phyloP scores from a whole-genome alignment of 768 basidiomycete genomes.

The Omphalotus guepiniiformis region DNA sequence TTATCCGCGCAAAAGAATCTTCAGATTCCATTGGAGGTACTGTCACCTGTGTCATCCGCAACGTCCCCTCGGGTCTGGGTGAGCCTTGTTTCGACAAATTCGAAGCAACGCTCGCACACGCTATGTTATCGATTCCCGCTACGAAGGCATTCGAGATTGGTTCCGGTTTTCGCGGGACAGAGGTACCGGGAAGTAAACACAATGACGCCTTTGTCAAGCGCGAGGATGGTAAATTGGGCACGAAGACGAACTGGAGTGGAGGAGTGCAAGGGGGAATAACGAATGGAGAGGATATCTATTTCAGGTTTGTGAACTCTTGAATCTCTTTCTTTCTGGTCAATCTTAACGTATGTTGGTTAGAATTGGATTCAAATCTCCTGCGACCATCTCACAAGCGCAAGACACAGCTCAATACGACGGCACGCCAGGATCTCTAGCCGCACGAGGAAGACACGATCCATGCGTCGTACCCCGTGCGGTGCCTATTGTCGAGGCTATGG shows the following conservation, averaged over 20 bases:
- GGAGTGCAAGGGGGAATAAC: constrained; percentile 98
- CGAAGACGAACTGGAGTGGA: constrained; percentile 92
- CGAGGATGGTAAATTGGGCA: constrained; percentile 70
- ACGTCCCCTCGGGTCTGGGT: constrained; percentile 86
- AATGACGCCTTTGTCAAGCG: constrained; percentile 82
- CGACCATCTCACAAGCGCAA: constrained; percentile 93
- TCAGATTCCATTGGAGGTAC: constrained; percentile 98
- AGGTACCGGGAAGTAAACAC: constrained; percentile 89
- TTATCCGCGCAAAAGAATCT: constrained; percentile 86
- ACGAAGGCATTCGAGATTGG: constrained; percentile 99
- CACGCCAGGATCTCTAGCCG: constrained; percentile 79
- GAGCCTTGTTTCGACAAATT: constrained; percentile 99
- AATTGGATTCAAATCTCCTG: constrained; percentile 96
- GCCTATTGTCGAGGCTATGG: constrained; percentile 98
- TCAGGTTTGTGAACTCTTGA: constrained; percentile 56
- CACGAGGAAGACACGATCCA: constrained; percentile 93
- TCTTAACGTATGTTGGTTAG: constrained; percentile 33
- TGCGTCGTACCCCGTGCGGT: constrained; percentile 97
- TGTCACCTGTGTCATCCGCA: constrained; percentile 92
- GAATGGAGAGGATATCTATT: constrained; percentile 97
- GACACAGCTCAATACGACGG: constrained; percentile 92
- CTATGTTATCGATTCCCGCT: constrained; percentile 98
- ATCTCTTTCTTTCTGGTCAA: constrained; percentile 6
- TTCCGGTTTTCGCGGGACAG: constrained; percentile 92
- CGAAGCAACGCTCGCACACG: constrained; percentile 92